Evolutionary conservation across 2,329 filamentous ascomycete genomes (phyloP), one percentile per base, ranked within the genome.

Genomic region (Tolypocladium cylindrosporum): DNA sequence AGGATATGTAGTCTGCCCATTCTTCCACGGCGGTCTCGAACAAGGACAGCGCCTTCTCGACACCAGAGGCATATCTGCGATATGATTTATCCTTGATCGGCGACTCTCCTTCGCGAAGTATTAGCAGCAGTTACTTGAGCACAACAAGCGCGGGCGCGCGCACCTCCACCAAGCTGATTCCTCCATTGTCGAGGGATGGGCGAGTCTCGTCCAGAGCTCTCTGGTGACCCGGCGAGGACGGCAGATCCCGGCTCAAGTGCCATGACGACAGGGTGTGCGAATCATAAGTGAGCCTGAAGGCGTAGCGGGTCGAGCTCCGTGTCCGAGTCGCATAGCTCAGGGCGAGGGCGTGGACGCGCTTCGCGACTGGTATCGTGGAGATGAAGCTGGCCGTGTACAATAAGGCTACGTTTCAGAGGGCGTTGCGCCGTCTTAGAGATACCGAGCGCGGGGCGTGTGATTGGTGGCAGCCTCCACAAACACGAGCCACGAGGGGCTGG

Each of bases 1-100:
- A 99, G 21, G 93, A 96, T 68, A 99, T 99, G 71, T 99, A 99
- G 75, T 99, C 94, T 54, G 95, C 94, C 94, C 94, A 99, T 84
- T 99, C 94, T 74, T 97, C 91, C 65, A 97, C 80, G 37, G 91
- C 86, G 19, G 90, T 92, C 70, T 99, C 94, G 76, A 97, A 99
- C 40, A 96, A 80, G 52, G 89, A 84, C 61, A 99, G 81, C 40
- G 91, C 89, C 71, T 91, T 85, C 68, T 97, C 93, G 63, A 99
- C 87, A 59, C 86, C 89, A 54, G 87, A 84, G 51, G 91, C 91
- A 83, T 97, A 99, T 72, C 92, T 89, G 64, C 92, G 90, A 71
- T 90, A 93, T 56, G 80, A 73, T 71, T 87, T 87, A 72, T 87
- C 85, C 70, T 84, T 85, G 50, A 74, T 74, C 16, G 76, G 76